These are phyloP conservation scores for Phlegmacium glaucopus DNA, from an alignment of 768 basidiomycete genomes.

Conservation along the genomic window DNA sequence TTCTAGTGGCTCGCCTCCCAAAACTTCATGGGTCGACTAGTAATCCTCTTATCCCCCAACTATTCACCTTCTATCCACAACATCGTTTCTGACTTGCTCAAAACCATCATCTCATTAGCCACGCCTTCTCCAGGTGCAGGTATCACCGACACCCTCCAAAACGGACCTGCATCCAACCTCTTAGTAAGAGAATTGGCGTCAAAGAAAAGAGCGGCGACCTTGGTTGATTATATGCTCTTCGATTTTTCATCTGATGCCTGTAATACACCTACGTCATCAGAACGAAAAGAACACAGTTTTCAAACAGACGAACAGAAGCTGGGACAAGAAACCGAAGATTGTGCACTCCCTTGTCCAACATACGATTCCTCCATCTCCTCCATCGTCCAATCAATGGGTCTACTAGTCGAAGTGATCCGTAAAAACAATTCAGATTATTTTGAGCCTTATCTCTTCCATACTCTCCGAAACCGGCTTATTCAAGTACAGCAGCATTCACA, in stretches of 20 bases:
- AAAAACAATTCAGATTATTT: conserved; percentile 99
- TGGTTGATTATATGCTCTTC: conserved; percentile 75
- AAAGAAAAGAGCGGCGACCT: conserved; percentile 61
- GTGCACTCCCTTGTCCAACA: conserved; percentile 27
- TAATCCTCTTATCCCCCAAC: conserved; percentile 78
- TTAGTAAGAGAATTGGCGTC: conserved; percentile 88
- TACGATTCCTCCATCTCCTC: conserved; percentile 67
- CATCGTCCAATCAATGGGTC: conserved; percentile 80
- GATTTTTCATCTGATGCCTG: conserved; percentile 42
- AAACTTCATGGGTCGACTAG: conserved; percentile 75
- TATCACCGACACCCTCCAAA: conserved; percentile 65
- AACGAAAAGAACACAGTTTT: conserved; percentile 15
- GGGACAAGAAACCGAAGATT: not conserved
- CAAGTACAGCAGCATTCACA: conserved; percentile 74
- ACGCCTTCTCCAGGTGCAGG: conserved; percentile 80
- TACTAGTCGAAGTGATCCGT: conserved; percentile 90
- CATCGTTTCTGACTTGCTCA: conserved; percentile 87
- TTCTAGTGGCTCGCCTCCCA: conserved; percentile 83
- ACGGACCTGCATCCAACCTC: conserved; percentile 75
- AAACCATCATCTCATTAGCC: conserved; percentile 92
- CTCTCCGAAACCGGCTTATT: conserved; percentile 86
- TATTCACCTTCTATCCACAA: conserved; percentile 75
- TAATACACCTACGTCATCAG: conserved; percentile 15
- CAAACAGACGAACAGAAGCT: no score
- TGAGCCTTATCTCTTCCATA: conserved; percentile 96